Percentiles rank a stretch among this genome's conserved stretches.
Evolutionary conservation across 257 asterid genomes (phyloP).

Genomic region (Ballota nigra): DNA sequence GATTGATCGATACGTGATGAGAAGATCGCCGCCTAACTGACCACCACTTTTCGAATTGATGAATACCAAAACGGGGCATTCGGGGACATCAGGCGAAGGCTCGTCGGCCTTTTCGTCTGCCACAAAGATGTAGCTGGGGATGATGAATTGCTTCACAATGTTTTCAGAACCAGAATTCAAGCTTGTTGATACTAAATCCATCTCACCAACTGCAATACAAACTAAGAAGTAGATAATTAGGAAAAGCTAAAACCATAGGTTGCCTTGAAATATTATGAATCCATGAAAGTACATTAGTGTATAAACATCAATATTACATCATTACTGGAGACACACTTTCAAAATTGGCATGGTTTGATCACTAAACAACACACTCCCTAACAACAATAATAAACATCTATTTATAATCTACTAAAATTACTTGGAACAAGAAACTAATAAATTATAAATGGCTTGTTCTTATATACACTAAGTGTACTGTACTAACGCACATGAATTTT

Average conservation of each 20-base stretch:
- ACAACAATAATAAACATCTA: too few species aligned
- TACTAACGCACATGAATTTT: too few species aligned
- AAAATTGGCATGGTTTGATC: not conserved
- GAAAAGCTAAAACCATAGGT: not conserved
- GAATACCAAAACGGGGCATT: slow-evolving; percentile 82
- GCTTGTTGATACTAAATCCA: slow-evolving; percentile 28
- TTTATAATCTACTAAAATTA: too few species aligned
- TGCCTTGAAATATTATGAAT: not conserved
- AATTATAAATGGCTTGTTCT: too few species aligned
- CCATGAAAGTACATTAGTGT: not conserved
- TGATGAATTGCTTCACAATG: slow-evolving; percentile 46
- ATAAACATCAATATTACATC: not conserved
- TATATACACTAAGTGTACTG: too few species aligned
- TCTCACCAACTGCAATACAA: slow-evolving; percentile 25
- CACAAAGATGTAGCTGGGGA: slow-evolving; percentile 61
- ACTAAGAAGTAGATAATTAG: not conserved
- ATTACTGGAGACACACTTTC: not conserved
- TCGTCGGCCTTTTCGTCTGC: slow-evolving; percentile 37
- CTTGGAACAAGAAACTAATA: too few species aligned
- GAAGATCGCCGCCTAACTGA: slow-evolving; percentile 89
- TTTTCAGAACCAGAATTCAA: slow-evolving; percentile 28
- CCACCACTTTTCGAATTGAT: slow-evolving; percentile 92
- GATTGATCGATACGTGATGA: slow-evolving; percentile 63
- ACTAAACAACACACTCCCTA: not conserved
- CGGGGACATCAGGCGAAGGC: slow-evolving; percentile 39